phyloP scores from a whole-genome alignment of 106 monocot genomes.

The Dactylorhiza incarnata region DNA sequence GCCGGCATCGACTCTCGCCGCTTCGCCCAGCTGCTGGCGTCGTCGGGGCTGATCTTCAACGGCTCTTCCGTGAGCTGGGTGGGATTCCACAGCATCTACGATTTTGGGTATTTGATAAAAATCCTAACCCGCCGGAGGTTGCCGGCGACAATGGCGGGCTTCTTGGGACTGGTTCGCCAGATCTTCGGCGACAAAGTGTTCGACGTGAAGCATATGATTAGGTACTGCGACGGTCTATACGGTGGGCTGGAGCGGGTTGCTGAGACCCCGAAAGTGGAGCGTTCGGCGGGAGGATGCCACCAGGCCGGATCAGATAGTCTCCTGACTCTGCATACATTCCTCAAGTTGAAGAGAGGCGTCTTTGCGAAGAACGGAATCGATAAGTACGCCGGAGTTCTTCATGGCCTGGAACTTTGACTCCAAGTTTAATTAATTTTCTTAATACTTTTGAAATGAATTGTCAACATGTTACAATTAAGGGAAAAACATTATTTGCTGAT shows the following conservation, averaged over 20 bases:
- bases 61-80: conserved; percentile 25
- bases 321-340: too few relatives aligned
- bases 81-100: conserved; percentile 44
- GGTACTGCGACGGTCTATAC: conserved; percentile 22
- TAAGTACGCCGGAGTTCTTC: too few relatives aligned
- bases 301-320: conserved; percentile 59
- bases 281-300: conserved; percentile 27
- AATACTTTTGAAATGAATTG: too few relatives aligned
- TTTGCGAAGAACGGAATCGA: too few relatives aligned
- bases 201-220: conserved; percentile 44
- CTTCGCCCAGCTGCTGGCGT: conserved; percentile 25
- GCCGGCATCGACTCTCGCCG: conserved; percentile 17
- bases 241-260: conserved; percentile 43
- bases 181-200: conserved; percentile 22
- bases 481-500: too few relatives aligned
- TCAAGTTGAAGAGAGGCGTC: too few relatives aligned
- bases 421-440: too few relatives aligned
- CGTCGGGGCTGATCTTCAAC: conserved; percentile 29
- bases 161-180: conserved; percentile 11
- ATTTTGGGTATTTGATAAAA: conserved; percentile 46
- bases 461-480: too few relatives aligned
- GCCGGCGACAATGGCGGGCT: conserved; percentile 15
- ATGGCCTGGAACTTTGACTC: conserved; percentile 14
- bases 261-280: conserved; percentile 13
- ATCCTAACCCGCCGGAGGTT: conserved; percentile 14